Base-by-base conservation (phyloP, 177 flowering plant species). In the Telopea speciosissima region DNA sequence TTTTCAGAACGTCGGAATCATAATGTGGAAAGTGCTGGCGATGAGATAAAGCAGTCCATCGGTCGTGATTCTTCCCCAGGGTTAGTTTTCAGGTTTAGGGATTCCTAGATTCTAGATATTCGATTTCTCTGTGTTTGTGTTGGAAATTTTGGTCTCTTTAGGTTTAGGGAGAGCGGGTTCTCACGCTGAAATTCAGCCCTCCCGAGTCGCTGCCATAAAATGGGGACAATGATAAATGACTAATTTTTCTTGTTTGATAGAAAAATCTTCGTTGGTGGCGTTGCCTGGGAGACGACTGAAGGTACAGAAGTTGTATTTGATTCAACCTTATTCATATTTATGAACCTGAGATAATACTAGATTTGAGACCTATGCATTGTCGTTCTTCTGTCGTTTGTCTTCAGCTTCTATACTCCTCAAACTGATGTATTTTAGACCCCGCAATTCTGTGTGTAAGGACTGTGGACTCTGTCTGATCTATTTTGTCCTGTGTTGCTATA, bases 191-290 rank as follows among this genome's bases (percentile, higher is more conserved):
- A 42, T 40, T 69, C 65, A 40, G 65, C 65, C 72, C 65, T 61
- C 72, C 65, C 56, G 26, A 69, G 23, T 69, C 42, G 31, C 65
- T 21, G 65, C 65, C n/a, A 36, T 40, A 42, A 69, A 49, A 21
- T 61, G 65, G 26, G 60, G 68, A 59, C 28, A 60, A 24, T 33
- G 44, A 33, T 33, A 61, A 74, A 63, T 74, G 52, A 62, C 59
- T 63, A 21, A 19, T 13, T 74, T 80, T 78, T 80, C 26, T 80
- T 84, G 65, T 83, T 73, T 84, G 82, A 68, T 84, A 88, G 92
- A 79, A 88, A 87, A 78, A 84, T 88, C 40, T 88, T 87, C 52
- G 89, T 88, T 63, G 92, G 92, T 42, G 92, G 92, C 79, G 75
- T 87, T 76, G 81, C 92, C 13, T 85, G 90, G 89, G 88, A 84